Conservation (phyloP, 495 filamentous ascomycete species). For the Polyplosphaeria fusca region DNA sequence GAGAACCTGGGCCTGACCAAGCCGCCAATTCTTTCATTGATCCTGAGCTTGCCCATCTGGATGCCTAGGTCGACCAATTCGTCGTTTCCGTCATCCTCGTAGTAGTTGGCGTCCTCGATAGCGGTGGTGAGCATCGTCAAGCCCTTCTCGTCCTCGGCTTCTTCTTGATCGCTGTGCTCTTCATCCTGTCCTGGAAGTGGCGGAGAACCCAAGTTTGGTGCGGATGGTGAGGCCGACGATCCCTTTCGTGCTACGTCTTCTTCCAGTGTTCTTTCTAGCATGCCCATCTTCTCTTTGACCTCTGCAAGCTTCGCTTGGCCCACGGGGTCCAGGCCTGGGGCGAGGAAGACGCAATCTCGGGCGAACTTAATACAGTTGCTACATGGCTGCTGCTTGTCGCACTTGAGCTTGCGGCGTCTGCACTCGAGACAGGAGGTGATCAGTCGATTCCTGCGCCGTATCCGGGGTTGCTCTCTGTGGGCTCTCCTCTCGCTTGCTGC, state of each 20-base stretch:
- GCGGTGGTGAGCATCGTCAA: conserved; percentile 56
- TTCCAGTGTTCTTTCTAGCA: conserved; percentile 59
- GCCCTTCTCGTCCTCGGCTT: conserved; percentile 44
- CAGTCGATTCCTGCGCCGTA: conserved; percentile 64
- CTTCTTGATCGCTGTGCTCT: conserved; percentile 44
- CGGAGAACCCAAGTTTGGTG: background rate
- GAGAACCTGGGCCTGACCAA: conserved; percentile 55
- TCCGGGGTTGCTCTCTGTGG: conserved; percentile 31
- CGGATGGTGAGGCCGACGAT: background rate
- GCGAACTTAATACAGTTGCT: conserved; percentile 62
- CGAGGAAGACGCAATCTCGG: conserved; percentile 64
- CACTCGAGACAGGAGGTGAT: conserved; percentile 71
- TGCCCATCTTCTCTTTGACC: conserved; percentile 68
- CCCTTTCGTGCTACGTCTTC: conserved; percentile 48
- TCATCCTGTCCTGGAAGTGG: conserved; percentile 31
- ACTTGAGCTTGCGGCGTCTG: conserved; percentile 74
- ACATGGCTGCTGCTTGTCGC: conserved; percentile 71
- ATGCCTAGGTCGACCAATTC: conserved; percentile 69
- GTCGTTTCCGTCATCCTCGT: conserved; percentile 55
- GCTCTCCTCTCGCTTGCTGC: conserved; percentile 1
- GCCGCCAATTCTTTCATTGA: conserved; percentile 68
- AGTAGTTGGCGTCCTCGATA: conserved; percentile 60
- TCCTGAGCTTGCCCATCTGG: conserved; percentile 64
- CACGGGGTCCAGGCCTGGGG: conserved; percentile 57
- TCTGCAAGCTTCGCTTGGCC: conserved; percentile 60